Evolutionary conservation across 163 green algal genomes (phyloP).

Genomic region (Chlamydomonas reinhardtii): DNA sequence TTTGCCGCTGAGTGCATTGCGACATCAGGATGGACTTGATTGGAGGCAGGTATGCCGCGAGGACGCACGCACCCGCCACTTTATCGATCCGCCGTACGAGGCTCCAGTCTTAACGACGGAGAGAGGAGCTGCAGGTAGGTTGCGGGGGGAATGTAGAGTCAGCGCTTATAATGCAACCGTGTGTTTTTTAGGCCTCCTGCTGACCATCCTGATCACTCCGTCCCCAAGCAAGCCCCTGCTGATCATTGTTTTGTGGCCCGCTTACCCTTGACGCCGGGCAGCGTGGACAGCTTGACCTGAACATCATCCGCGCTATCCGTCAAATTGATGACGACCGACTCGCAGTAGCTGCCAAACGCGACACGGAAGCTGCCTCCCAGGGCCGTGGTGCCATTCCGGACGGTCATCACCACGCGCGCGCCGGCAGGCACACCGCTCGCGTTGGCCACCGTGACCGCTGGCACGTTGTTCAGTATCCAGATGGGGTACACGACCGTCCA

Average conservation of each 20-base stretch:
- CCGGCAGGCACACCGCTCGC: background rate
- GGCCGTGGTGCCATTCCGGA: background rate
- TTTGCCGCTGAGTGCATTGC: too few relatives aligned
- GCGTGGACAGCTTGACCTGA: background rate
- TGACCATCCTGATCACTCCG: too few relatives aligned
- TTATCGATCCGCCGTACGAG: background rate
- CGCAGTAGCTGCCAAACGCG: background rate
- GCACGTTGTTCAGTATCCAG: background rate
- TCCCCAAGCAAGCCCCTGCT: too few relatives aligned
- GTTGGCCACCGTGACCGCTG: background rate
- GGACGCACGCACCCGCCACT: too few relatives aligned
- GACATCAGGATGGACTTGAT: background rate
- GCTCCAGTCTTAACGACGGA: background rate
- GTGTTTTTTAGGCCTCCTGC: too few relatives aligned
- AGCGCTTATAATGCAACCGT: too few relatives aligned
- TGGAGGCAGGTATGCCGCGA: background rate
- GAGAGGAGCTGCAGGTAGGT: background rate
- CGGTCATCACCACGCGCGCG: too few relatives aligned
- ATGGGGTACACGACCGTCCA: slow-evolving; percentile 1
- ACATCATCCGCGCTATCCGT: background rate
- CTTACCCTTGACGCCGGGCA: background rate
- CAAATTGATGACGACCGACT: background rate
- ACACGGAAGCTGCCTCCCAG: background rate
- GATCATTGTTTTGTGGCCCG: too few relatives aligned
- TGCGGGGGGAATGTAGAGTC: background rate